phyloP scores from a whole-genome alignment of 805 yeast genomes.

The Suhomyces tanzawaensis region DNA sequence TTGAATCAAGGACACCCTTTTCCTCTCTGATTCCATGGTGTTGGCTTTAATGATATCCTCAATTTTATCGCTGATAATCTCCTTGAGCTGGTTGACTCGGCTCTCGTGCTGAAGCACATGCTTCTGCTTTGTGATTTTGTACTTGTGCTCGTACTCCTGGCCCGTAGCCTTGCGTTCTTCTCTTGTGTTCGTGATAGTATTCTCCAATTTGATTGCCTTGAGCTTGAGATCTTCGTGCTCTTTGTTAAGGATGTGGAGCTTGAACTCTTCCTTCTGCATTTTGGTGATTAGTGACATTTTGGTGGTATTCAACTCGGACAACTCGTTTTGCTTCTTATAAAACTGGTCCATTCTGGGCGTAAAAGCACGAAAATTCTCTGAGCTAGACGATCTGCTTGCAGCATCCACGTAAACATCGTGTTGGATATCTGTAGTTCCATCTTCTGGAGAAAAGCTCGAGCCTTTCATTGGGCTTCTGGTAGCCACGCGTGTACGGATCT shows the following conservation, averaged over 20 bases:
- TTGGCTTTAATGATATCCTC: constrained; percentile 37
- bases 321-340: constrained; percentile 6
- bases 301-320: constrained; percentile 7
- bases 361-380: not conserved
- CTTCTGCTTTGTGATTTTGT: constrained; percentile 9
- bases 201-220: constrained; percentile 6
- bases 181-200: constrained; percentile 2
- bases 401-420: no score
- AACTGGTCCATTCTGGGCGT: not conserved
- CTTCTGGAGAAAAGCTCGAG: no score
- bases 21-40: constrained; percentile 26
- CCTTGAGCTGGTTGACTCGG: constrained; percentile 27
- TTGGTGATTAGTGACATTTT: constrained; percentile 13
- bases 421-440: no score
- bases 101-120: constrained; percentile 23
- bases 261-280: constrained; percentile 16
- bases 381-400: not conserved
- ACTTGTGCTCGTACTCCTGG: constrained; percentile 6
- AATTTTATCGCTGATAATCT: constrained; percentile 29
- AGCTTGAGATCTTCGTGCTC: constrained; percentile 8
- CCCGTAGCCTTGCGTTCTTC: constrained; percentile 6
- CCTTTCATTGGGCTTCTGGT: not conserved
- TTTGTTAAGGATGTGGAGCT: constrained; percentile 9
- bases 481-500: no score
- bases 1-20: constrained; percentile 17